Conservation (phyloP, 148 eudicot genomes). For the Rhododendron simsii region DNA sequence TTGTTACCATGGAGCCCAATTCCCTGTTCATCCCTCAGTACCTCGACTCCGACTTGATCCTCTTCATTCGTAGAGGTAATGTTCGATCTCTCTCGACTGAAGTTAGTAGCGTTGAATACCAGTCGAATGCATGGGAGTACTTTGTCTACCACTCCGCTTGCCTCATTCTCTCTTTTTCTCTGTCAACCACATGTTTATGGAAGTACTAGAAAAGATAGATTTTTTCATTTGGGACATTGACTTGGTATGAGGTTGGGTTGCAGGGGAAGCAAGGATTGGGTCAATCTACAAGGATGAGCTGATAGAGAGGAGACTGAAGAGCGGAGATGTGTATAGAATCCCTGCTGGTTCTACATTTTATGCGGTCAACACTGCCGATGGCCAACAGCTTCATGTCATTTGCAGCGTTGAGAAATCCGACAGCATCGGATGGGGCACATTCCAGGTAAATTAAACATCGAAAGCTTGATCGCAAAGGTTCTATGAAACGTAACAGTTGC, state of each 20-base stretch:
- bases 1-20: conserved; percentile 79
- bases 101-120: too few species aligned
- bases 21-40: conserved; percentile 24
- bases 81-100: neutral
- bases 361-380: neutral
- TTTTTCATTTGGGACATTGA: neutral
- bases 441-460: conserved; percentile 18
- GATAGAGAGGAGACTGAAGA: conserved; percentile 42
- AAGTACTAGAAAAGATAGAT: too few species aligned
- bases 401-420: too few species aligned
- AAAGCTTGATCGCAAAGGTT: too few species aligned
- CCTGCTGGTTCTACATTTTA: conserved; percentile 77
- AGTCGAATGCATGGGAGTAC: too few species aligned
- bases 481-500: too few species aligned
- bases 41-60: neutral
- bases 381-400: too few species aligned
- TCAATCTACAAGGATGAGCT: conserved; percentile 31
- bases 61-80: conserved; percentile 46
- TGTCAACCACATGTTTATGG: too few species aligned
- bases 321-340: conserved; percentile 77
- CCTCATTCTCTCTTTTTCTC: too few species aligned
- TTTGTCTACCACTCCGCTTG: too few species aligned
- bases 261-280: conserved; percentile 83
- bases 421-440: conserved; percentile 29
- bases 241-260: neutral